phyloP scores from a whole-genome alignment of 495 filamentous ascomycete genomes.

The Penicillium turbatum region DNA sequence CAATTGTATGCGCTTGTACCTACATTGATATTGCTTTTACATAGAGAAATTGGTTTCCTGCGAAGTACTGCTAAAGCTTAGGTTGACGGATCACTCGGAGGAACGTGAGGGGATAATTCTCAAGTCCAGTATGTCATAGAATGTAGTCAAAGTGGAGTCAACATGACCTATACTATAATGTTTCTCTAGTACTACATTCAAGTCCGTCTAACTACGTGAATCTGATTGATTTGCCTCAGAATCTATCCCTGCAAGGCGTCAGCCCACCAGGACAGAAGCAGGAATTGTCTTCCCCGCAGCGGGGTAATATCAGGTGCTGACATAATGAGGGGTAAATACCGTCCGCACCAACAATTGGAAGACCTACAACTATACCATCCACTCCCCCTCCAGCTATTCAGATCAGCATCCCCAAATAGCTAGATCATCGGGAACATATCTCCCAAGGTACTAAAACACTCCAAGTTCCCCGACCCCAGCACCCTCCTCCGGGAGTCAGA shows the following conservation, averaged over 20 bases:
- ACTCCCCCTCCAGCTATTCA: not conserved
- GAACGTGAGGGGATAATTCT: not conserved
- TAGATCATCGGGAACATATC: not conserved
- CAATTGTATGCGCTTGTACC: not conserved
- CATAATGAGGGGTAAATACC: constrained; percentile 26
- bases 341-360: not conserved
- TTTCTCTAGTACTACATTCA: too few species aligned
- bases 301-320: constrained; percentile 14
- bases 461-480: not conserved
- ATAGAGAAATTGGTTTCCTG: not conserved
- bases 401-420: not conserved
- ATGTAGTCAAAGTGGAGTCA: not conserved
- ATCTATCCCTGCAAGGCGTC: too few species aligned
- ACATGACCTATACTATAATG: not conserved
- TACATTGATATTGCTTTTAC: not conserved
- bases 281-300: constrained; percentile 8
- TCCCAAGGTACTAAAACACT: not conserved
- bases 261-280: not conserved
- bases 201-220: too few species aligned
- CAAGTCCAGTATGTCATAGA: not conserved
- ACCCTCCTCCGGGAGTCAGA: not conserved
- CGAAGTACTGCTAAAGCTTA: not conserved
- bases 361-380: not conserved
- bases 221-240: too few species aligned
- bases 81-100: not conserved